Base-by-base conservation (phyloP, 148 eudicot genomes). In the Pharnaceum exiguum region DNA sequence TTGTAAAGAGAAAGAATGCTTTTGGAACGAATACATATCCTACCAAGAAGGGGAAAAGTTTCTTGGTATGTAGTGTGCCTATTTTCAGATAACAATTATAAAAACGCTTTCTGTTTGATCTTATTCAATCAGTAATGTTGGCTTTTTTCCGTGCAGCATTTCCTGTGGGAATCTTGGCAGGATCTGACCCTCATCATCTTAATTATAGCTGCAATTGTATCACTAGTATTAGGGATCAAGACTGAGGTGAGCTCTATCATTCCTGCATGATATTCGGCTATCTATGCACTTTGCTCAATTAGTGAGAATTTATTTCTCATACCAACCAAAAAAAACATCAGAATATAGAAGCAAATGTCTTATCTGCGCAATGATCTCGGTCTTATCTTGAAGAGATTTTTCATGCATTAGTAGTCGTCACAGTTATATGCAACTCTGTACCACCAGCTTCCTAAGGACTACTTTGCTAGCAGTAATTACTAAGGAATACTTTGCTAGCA, bases 1-100 rank as follows among this genome's bases (percentile, higher is more conserved):
- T 87, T 59, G 55, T 50, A 51, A 79, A 65, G 39, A 65, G 97
- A 60, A 82, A 74, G 63, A 81, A 46, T 70, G 73, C 85, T 27
- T 90, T 84, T 65, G 97, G 97, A 53, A 78, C 97, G 38, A 90
- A 90, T 75, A 82, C 95, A 21, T 90, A 90, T 68, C 97, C 97
- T 27, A 66, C 71, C 31, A 90, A 84, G 62, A 76, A 82, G 67
- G 97, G 97, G 29, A 75, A 79, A 57, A 75, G 84, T 67, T 87
- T 74, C 80, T 72, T 59, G 85, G 97, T 90, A 44, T 43, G 53
- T 46, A 62, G 5, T 50, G n/a, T 61, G 10, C 24, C 21, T 46
- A 36, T 46, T 9, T 60, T 5, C 1, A 12, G 48, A 22, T 16
- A 46, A 18, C n/a, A 23, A 5, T 31, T 38, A n/a, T 36, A 16